Evolutionary conservation across 352 stramenopile species (phyloP).

Genomic region (Albugo laibachii): DNA sequence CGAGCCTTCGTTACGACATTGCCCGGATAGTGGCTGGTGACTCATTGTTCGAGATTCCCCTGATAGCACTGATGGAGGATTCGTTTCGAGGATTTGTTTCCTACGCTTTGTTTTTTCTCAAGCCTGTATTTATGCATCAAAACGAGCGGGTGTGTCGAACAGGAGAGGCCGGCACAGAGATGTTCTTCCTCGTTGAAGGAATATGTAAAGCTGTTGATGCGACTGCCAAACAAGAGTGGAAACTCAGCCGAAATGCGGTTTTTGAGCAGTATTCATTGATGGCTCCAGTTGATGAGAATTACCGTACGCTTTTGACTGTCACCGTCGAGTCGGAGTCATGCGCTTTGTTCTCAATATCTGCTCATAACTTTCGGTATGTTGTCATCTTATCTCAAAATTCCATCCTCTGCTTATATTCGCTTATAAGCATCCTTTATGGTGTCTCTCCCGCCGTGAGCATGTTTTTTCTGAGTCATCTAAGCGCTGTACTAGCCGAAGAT

Average conservation of each 20-base stretch:
- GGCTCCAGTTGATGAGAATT: conserved; percentile 40
- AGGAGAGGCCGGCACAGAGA: conserved; percentile 45
- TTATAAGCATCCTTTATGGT: conserved; percentile 23
- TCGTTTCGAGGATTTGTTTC: conserved; percentile 76
- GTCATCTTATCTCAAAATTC: no score
- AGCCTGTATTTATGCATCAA: conserved; percentile 41
- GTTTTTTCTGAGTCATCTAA: conserved; percentile 61
- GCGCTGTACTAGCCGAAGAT: conserved; percentile 47
- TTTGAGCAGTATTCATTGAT: conserved; percentile 75
- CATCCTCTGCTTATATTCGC: background rate
- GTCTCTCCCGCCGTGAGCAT: conserved; percentile 57
- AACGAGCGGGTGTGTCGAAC: conserved; percentile 57
- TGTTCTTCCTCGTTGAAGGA: conserved; percentile 70
- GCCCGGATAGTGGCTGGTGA: conserved; percentile 50
- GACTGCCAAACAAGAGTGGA: conserved; percentile 22
- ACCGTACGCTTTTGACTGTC: conserved; percentile 48
- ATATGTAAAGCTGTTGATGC: conserved; percentile 68
- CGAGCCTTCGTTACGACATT: conserved; percentile 59
- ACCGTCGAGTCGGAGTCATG: conserved; percentile 47
- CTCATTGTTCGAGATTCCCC: conserved; percentile 49
- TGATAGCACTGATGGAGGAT: conserved; percentile 74
- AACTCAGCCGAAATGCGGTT: conserved; percentile 47
- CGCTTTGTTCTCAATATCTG: conserved; percentile 57
- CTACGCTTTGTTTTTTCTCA: conserved; percentile 63
- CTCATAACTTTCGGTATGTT: conserved; percentile 53